Evolutionary conservation across 371 early-diverging fungal species (phyloP).

Genomic region (Mucor sp.): DNA sequence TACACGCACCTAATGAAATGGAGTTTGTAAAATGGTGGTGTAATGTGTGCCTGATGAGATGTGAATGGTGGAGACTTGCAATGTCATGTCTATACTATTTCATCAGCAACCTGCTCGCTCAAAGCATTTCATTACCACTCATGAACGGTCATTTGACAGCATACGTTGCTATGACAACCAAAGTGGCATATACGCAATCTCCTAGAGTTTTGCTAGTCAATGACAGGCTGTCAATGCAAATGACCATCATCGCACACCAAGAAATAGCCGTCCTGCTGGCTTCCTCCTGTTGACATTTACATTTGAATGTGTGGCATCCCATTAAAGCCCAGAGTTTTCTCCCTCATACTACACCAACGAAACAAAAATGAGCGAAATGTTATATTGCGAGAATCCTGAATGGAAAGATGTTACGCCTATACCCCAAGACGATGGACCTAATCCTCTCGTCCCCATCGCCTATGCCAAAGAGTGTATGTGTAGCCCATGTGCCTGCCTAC

Average conservation of each 20-base stretch:
- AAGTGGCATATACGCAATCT: background rate
- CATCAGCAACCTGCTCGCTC: no score
- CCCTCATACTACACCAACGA: no score
- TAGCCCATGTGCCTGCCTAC: background rate
- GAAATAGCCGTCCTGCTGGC: background rate
- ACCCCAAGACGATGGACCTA: constrained; percentile 86
- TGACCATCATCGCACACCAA: background rate
- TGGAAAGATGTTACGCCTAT: constrained; percentile 88
- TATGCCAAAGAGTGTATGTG: constrained; percentile 79
- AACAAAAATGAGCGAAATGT: constrained; percentile 1
- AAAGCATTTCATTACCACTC: background rate
- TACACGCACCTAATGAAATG: no score
- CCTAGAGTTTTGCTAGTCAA: background rate
- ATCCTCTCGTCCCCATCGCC: constrained; percentile 89
- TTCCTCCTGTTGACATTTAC: background rate
- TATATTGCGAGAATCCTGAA: constrained; percentile 44
- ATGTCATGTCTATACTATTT: no score
- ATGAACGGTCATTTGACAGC: no score
- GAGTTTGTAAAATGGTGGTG: background rate
- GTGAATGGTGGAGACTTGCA: no score
- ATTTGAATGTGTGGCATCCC: background rate
- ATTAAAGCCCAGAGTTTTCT: background rate
- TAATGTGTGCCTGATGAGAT: background rate
- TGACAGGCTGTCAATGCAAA: background rate
- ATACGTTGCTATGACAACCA: no score